Evolutionary conservation across 371 early-diverging fungal genomes (phyloP).

Genomic region (Rhizopus microsporus): DNA sequence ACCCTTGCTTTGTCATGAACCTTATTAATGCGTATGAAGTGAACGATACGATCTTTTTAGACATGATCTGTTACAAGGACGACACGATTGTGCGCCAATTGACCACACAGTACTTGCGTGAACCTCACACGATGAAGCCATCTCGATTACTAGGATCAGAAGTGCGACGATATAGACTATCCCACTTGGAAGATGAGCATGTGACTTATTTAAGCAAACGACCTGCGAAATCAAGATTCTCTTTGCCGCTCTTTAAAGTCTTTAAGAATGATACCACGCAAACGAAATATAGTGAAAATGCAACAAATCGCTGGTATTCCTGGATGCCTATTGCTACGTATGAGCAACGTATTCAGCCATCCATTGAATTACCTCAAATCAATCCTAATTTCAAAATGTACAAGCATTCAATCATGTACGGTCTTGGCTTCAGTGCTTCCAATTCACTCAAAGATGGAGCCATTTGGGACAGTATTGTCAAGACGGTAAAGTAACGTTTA

Average conservation of each 20-base stretch:
- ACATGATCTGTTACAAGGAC: constrained; percentile 65
- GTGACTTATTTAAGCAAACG: constrained; percentile 35
- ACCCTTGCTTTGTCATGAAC: constrained; percentile 67
- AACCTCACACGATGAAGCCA: constrained; percentile 40
- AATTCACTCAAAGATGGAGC: constrained; percentile 38
- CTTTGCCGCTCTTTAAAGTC: not conserved
- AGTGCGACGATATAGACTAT: constrained; percentile 62
- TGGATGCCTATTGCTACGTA: constrained; percentile 39
- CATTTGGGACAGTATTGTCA: constrained; percentile 72
- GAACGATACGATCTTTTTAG: constrained; percentile 63
- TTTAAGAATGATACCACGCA: not conserved
- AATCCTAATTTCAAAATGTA: constrained; percentile 59
- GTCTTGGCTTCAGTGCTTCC: constrained; percentile 55
- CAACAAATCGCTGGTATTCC: constrained; percentile 33
- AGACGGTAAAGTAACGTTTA: constrained; percentile 48
- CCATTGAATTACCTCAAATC: constrained; percentile 68
- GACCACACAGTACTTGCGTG: constrained; percentile 56
- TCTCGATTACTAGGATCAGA: constrained; percentile 52
- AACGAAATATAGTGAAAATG: constrained; percentile 9
- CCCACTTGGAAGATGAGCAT: constrained; percentile 57
- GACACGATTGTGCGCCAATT: constrained; percentile 63
- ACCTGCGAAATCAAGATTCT: constrained; percentile 10
- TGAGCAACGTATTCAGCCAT: constrained; percentile 23
- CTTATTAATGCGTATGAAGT: constrained; percentile 80
- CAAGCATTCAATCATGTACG: constrained; percentile 69